phyloP scores from a whole-genome alignment of 345 rosid species.

The Eucalyptus dawsonii region DNA sequence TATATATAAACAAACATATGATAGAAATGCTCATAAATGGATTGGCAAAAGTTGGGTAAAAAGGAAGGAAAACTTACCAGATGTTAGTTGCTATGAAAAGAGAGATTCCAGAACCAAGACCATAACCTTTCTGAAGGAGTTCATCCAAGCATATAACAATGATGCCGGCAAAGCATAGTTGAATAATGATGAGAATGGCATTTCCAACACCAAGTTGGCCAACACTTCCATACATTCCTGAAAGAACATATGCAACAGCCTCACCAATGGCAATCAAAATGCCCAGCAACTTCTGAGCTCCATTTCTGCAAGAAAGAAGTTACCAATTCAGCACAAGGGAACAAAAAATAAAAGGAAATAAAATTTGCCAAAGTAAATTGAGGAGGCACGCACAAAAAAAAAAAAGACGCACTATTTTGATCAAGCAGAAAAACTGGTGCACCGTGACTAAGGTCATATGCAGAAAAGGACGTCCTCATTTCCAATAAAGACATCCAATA shows the following conservation, averaged over 20 bases:
- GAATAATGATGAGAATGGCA: conserved; percentile 66
- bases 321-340: not conserved
- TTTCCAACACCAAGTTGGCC: conserved; percentile 76
- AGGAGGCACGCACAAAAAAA: not conserved
- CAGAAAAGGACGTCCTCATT: not conserved
- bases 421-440: not conserved
- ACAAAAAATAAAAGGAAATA: not conserved
- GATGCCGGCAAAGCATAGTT: conserved; percentile 79
- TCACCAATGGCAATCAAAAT: conserved; percentile 70
- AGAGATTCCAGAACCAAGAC: conserved; percentile 78
- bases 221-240: conserved; percentile 81
- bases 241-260: conserved; percentile 77
- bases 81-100: conserved; percentile 88
- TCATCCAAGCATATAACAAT: conserved; percentile 79
- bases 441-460: not conserved
- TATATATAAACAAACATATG: not conserved
- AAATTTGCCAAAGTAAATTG: not conserved
- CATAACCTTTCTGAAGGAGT: conserved; percentile 79
- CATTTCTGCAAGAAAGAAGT: conserved; percentile 33
- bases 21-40: not conserved
- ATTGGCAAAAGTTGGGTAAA: not conserved
- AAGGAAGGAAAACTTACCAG: conserved; percentile 28
- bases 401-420: not conserved
- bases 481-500: not conserved
- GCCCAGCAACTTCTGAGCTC: conserved; percentile 78